Evolutionary conservation across 2,329 filamentous ascomycete species (phyloP), one percentile per base, ranked within the genome.

Genomic region (Lachnellula cervina): DNA sequence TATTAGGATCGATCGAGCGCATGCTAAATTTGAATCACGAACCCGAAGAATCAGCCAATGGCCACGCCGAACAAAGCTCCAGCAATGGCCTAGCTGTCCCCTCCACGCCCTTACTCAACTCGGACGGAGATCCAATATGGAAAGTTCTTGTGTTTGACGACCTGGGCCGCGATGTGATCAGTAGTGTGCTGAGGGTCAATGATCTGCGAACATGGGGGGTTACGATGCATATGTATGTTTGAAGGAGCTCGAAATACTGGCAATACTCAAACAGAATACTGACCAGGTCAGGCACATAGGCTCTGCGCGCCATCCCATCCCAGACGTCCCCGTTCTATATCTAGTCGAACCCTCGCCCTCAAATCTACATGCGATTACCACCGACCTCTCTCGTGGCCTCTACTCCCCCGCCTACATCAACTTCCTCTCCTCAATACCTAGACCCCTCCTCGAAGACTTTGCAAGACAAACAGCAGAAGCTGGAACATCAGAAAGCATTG

Each of bases 71-170:
- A 56, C 71, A 79, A 40, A 76, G 81, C 46, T 77, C 81, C 2
- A 68, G 73, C 34, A 86, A 86, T 67, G 86, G 84, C 50, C 73
- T 87, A 9, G 76, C 87, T 54, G 80, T 86, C 53, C 82, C 87
- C 21, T 81, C 86, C 38, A 86, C 86, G n/a, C 87, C 90, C 16
- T 88, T 97, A 52, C 77, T 96, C 59, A 91, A 91, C 64, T 81
- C 89, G 47, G 87, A 95, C 65, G 91, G 92, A 60, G 90, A 96
- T 67, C 92, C 93, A 0, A 92, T 97, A 75, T 97, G 93, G 93
- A 97, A 97, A 73, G 89, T 97, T 6, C 78, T 99, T 51, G 90
- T 99, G 9, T 97, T 99, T 70, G 95, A 99, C 73, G 88, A 93
- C 64, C 72, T 86, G 4, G 94, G 93, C 48, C 82, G 92, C 71